These are phyloP conservation scores for Globisporangium abappressorium DNA, from an alignment of 352 stramenopile genomes.

Conservation along the genomic window DNA sequence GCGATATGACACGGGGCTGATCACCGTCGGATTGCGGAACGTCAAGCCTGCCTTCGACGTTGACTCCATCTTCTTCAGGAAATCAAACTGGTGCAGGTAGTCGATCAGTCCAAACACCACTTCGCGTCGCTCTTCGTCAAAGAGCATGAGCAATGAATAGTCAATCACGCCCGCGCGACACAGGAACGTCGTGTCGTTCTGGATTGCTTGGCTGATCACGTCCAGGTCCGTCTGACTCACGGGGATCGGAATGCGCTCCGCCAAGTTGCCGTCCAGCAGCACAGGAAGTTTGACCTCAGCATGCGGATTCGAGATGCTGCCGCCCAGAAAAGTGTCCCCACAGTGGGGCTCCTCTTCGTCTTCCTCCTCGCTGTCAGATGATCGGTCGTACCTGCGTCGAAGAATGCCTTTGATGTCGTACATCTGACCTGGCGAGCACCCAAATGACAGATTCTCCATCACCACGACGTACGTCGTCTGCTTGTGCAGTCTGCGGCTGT, in stretches of 20 bases:
- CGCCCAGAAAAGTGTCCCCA: conserved; percentile 31
- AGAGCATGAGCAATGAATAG: conserved; percentile 84
- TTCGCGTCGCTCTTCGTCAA: conserved; percentile 74
- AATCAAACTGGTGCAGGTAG: conserved; percentile 87
- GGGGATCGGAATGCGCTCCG: conserved; percentile 75
- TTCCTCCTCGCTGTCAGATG: conserved; percentile 32
- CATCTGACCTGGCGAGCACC: conserved; percentile 72
- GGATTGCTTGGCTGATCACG: conserved; percentile 62
- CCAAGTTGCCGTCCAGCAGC: conserved; percentile 77
- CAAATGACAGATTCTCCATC: conserved; percentile 87
- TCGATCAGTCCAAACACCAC: conserved; percentile 82
- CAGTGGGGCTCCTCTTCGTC: conserved; percentile 28
- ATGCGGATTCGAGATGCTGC: conserved; percentile 44
- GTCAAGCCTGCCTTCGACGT: conserved; percentile 82
- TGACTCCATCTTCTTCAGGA: conserved; percentile 89
- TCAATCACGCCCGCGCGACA: conserved; percentile 76
- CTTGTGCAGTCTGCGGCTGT: conserved; percentile 57
- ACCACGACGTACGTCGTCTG: conserved; percentile 82
- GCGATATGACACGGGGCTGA: conserved; percentile 77
- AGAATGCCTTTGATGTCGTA: conserved; percentile 88
- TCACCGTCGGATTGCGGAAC: conserved; percentile 82
- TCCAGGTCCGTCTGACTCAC: conserved; percentile 61
- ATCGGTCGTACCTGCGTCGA: conserved; percentile 54
- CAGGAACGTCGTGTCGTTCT: conserved; percentile 78
- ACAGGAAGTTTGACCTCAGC: conserved; percentile 61